These are phyloP conservation scores for Aureobasidium sp. DNA, from an alignment of 2,329 filamentous ascomycete species.

Conservation along the genomic window DNA sequence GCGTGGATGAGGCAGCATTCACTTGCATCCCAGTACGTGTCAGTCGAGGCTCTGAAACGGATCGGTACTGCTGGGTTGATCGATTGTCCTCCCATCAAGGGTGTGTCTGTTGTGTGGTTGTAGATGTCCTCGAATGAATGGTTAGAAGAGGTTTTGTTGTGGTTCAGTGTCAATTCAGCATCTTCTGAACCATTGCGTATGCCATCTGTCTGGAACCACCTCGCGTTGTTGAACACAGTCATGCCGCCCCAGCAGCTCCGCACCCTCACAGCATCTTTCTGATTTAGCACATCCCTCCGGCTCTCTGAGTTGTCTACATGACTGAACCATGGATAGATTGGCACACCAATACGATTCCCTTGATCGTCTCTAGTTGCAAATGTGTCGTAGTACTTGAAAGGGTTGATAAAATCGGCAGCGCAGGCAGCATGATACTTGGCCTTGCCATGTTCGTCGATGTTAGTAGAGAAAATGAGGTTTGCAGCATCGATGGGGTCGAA, in stretches of 20 bases:
- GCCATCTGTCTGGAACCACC: slow-evolving; percentile 44
- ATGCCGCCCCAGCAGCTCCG: slow-evolving; percentile 73
- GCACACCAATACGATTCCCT: slow-evolving; percentile 39
- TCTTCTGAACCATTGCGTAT: not conserved
- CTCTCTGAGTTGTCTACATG: slow-evolving; percentile 42
- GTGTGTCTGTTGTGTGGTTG: not conserved
- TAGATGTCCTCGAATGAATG: not conserved
- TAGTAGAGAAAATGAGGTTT: slow-evolving; percentile 58
- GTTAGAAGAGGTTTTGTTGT: not conserved
- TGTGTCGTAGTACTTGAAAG: slow-evolving; percentile 65
- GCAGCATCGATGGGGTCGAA: slow-evolving; percentile 53
- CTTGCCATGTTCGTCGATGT: slow-evolving; percentile 44
- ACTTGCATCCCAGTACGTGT: slow-evolving; percentile 40
- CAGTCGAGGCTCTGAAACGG: slow-evolving; percentile 37
- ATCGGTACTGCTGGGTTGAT: slow-evolving; percentile 28
- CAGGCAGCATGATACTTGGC: slow-evolving; percentile 60
- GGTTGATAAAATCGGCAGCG: slow-evolving; percentile 61
- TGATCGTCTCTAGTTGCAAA: slow-evolving; percentile 64
- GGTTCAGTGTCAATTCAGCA: not conserved
- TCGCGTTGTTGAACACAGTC: slow-evolving; percentile 54
- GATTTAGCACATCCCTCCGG: slow-evolving; percentile 55
- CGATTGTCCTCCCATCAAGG: not conserved
- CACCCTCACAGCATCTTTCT: slow-evolving; percentile 59
- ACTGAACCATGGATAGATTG: slow-evolving; percentile 61
- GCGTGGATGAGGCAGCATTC: slow-evolving; percentile 45